Base-by-base conservation (phyloP, 225 moss, liverwort and hornwort genomes). In the Takakia lepidozioides region DNA sequence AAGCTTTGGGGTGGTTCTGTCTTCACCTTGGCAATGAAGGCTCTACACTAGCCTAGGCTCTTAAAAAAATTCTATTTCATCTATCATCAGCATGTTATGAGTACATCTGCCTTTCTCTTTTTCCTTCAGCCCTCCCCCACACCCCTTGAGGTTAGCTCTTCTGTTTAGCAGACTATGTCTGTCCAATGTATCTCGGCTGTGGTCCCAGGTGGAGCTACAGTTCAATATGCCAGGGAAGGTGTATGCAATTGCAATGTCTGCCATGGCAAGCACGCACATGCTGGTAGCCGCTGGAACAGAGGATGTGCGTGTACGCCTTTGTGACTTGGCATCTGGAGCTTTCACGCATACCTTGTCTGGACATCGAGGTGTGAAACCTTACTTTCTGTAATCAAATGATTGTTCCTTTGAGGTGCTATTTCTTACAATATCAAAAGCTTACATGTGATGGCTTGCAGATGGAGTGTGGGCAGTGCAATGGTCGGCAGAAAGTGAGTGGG, bases 381-480 rank as follows among this genome's bases (percentile, higher is more conserved):
- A 29, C 1, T 34, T 27, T 10, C 5, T 8, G 42, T 43, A 16
- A 43, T n/a, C n/a, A n/a, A n/a, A n/a, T n/a, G n/a, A n/a, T n/a
- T n/a, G n/a, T n/a, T n/a, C n/a, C n/a, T n/a, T n/a, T n/a, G n/a
- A n/a, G n/a, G n/a, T n/a, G n/a, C n/a, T n/a, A 30, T 2, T 14
- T 38, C 11, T 15, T 14, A 17, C 8, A 25, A 17, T 2, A 16
- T 32, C 29, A 15, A 20, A 28, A n/a, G 29, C 15, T 40, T 32
- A 38, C 25, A 27, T n/a, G 24, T 25, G 27, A 2, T 25, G 19
- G 25, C 10, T 22, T 4, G 78, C 87, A 95, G 98, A 87, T 74
- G 87, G 85, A 45, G 98, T 98, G 40, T 91, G 87, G 98, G 87
- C 85, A 30, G 75, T 98, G 73, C 80, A 83, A 59, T 98, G 98